Evolutionary conservation across 495 filamentous ascomycete genomes (phyloP).

Genomic region (Penicillium canescens): DNA sequence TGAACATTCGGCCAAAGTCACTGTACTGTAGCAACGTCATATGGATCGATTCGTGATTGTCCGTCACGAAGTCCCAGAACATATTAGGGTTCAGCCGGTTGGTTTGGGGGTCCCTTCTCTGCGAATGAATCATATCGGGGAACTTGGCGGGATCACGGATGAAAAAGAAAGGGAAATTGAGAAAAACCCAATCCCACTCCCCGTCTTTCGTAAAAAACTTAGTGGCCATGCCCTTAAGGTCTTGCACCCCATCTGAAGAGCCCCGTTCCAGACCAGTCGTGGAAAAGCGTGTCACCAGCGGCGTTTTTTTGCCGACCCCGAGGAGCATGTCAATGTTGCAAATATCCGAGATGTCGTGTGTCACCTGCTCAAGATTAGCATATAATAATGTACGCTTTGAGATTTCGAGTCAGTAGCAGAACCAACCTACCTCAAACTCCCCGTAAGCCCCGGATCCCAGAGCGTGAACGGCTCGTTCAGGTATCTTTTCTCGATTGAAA

Average conservation of each 20-base stretch:
- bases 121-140: too few species aligned
- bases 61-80: conserved; percentile 64
- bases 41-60: too few species aligned
- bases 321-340: conserved; percentile 47
- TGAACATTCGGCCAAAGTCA: too few species aligned
- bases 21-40: too few species aligned
- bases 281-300: conserved; percentile 56
- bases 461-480: conserved; percentile 70
- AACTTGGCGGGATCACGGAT: conserved; percentile 57
- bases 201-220: conserved; percentile 77
- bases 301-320: conserved; percentile 61
- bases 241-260: conserved; percentile 58
- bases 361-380: too few species aligned
- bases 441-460: conserved; percentile 72
- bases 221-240: conserved; percentile 63
- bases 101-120: conserved; percentile 51
- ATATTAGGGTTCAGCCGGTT: conserved; percentile 51
- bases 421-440: conserved; percentile 63
- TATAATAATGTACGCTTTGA: too few species aligned
- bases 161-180: conserved; percentile 46
- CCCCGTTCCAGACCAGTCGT: conserved; percentile 62
- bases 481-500: conserved; percentile 59
- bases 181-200: not conserved
- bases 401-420: too few species aligned
- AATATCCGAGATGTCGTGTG: conserved; percentile 46